Percentiles rank a stretch among this genome's conserved stretches.
These are phyloP conservation scores for Anthostomella pinea DNA, from an alignment of 2,329 filamentous ascomycete species.

Conservation along the genomic window DNA sequence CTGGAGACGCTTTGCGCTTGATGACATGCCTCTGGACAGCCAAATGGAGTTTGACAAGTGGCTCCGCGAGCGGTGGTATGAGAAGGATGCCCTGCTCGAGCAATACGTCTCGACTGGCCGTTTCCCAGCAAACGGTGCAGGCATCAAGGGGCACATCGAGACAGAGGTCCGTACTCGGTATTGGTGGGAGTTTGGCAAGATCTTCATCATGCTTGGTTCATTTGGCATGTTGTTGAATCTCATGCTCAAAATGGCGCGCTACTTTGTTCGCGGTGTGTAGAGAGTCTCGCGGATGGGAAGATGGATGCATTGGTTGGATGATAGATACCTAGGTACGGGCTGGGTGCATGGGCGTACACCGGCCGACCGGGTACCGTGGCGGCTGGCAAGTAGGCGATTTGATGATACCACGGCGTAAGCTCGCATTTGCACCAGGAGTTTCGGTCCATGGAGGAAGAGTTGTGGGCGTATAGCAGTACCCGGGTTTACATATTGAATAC, in stretches of 20 bases:
- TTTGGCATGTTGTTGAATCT: conserved; percentile 41
- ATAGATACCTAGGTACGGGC: too few species aligned
- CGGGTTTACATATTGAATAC: too few species aligned
- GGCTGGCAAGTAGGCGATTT: conserved; percentile 1
- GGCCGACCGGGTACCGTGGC: neutral
- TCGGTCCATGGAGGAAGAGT: too few species aligned
- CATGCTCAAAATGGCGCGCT: conserved; percentile 22
- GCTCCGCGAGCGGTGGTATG: conserved; percentile 83
- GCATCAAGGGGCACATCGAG: conserved; percentile 50
- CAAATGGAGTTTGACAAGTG: conserved; percentile 75
- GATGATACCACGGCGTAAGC: conserved; percentile 12
- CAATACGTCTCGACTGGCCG: conserved; percentile 73
- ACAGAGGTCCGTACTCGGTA: conserved; percentile 55
- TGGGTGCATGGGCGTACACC: too few species aligned
- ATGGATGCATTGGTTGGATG: conserved; percentile 1
- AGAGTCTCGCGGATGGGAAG: neutral
- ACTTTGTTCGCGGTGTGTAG: neutral
- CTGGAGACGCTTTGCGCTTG: conserved; percentile 82
- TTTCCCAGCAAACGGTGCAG: conserved; percentile 68
- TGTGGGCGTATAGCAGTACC: too few species aligned
- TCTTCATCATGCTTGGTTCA: conserved; percentile 50
- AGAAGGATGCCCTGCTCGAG: conserved; percentile 88
- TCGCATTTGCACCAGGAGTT: conserved; percentile 8
- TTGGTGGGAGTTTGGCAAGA: conserved; percentile 53
- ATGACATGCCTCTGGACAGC: conserved; percentile 76